phyloP scores from a whole-genome alignment of 2,329 filamentous ascomycete genomes.

The Dothistroma septosporum region DNA sequence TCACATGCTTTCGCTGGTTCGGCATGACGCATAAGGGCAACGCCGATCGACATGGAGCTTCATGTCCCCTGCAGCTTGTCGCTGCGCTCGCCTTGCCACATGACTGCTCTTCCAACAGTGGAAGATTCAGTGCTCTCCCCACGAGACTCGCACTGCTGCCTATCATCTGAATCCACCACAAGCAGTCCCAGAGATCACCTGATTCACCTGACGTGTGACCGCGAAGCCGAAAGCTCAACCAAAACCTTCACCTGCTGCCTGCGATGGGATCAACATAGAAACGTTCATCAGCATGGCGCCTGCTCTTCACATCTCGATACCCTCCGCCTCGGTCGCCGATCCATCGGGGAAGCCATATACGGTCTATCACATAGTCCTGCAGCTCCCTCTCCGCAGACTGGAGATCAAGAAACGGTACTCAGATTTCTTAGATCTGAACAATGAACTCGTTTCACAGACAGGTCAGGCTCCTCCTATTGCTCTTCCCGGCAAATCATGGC shows the following conservation, averaged over 20 bases:
- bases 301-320: slow-evolving; percentile 45
- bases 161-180: neutral
- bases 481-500: slow-evolving; percentile 72
- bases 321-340: slow-evolving; percentile 47
- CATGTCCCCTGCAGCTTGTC: neutral
- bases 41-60: neutral
- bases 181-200: neutral
- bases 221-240: neutral
- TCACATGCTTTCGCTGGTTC: slow-evolving; percentile 5
- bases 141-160: neutral
- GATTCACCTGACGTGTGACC: neutral
- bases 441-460: slow-evolving; percentile 56
- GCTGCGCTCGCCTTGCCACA: neutral
- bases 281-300: slow-evolving; percentile 38
- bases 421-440: slow-evolving; percentile 68
- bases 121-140: too few relatives aligned
- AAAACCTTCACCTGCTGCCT: neutral
- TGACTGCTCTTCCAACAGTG: too few relatives aligned
- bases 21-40: neutral
- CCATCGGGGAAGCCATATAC: slow-evolving; percentile 63
- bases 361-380: slow-evolving; percentile 72
- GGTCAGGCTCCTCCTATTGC: slow-evolving; percentile 62
- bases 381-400: slow-evolving; percentile 70
- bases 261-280: neutral
- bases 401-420: slow-evolving; percentile 78